Conservation (phyloP, 2,329 filamentous ascomycete genomes). For the Paecilomyces variotii region DNA sequence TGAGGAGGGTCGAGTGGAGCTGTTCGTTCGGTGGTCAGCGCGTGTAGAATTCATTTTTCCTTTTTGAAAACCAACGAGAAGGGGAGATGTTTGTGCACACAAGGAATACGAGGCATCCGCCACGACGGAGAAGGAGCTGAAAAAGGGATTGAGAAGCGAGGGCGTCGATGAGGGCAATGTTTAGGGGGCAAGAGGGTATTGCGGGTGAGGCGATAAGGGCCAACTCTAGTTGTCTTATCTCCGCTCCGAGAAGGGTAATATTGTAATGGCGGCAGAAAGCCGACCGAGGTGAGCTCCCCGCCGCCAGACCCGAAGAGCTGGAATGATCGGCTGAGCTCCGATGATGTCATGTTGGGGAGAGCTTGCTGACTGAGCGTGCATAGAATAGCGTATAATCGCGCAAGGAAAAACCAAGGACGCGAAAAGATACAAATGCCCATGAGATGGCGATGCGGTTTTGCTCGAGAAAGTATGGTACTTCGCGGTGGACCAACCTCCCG, state of each 20-base stretch:
- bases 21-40: slow-evolving; percentile 33
- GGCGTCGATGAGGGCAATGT: neutral
- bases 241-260: neutral
- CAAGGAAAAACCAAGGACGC: neutral
- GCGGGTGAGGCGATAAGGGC: neutral
- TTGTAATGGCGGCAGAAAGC: neutral
- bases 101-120: neutral
- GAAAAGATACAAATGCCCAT: neutral
- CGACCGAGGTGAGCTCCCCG: neutral
- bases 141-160: neutral
- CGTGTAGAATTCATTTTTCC: neutral
- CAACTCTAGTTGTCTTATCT: neutral
- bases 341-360: neutral
- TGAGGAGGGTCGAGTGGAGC: slow-evolving; percentile 79
- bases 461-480: neutral
- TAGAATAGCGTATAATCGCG: neutral
- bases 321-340: neutral
- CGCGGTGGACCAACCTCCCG: neutral
- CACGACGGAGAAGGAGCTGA: neutral
- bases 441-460: neutral
- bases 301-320: neutral
- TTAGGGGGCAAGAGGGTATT: neutral
- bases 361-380: neutral
- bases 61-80: slow-evolving; percentile 3
- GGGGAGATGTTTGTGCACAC: neutral